Conservation (phyloP, 2,329 filamentous ascomycete genomes). For the Colletotrichum orbiculare region DNA sequence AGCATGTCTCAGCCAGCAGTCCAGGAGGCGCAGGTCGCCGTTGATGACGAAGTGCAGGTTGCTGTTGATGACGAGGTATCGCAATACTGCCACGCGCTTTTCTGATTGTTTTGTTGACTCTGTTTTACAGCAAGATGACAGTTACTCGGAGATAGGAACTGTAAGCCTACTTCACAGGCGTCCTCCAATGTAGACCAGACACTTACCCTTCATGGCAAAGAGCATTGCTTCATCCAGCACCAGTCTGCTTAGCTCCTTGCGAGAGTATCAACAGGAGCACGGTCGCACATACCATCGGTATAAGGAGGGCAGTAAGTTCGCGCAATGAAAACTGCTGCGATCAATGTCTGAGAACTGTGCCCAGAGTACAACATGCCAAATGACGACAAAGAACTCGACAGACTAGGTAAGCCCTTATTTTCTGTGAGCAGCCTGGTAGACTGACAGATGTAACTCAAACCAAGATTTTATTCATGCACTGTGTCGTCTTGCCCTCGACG, state of each 20-base stretch:
- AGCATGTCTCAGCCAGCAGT: background rate
- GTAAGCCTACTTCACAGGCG: background rate
- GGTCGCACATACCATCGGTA: slow-evolving; percentile 44
- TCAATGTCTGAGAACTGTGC: background rate
- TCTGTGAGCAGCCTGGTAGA: background rate
- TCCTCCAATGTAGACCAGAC: background rate
- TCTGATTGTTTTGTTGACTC: background rate
- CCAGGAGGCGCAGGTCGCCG: too few species aligned
- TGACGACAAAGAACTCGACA: slow-evolving; percentile 17
- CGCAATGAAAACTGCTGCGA: background rate
- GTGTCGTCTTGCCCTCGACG: slow-evolving; percentile 45
- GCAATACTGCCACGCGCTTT: background rate
- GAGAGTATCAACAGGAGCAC: slow-evolving; percentile 42
- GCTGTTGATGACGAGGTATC: background rate
- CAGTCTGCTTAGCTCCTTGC: slow-evolving; percentile 39
- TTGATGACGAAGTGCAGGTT: background rate
- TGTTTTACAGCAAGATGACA: background rate
- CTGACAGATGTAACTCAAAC: background rate
- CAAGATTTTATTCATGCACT: slow-evolving; percentile 50
- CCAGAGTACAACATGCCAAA: slow-evolving; percentile 22
- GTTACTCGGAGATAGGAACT: background rate
- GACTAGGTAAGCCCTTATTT: background rate
- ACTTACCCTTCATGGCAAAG: background rate
- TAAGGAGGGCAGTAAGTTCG: slow-evolving; percentile 41
- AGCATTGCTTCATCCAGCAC: slow-evolving; percentile 36